These are phyloP conservation scores for Dactylellina drechsleri DNA, from an alignment of 2,329 filamentous ascomycete species.

Conservation along the genomic window DNA sequence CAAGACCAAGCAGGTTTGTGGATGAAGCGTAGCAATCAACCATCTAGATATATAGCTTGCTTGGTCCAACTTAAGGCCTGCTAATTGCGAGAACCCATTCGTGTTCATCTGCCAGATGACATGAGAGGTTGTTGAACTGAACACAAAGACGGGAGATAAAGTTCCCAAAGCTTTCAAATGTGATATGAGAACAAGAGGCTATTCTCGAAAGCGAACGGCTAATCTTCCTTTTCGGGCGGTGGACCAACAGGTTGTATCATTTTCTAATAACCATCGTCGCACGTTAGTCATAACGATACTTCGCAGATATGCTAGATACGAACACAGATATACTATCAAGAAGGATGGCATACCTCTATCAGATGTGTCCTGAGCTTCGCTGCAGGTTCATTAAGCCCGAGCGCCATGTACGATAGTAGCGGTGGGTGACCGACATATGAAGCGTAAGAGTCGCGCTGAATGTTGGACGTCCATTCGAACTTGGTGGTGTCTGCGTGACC, in stretches of 20 bases:
- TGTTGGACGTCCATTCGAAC: constrained; percentile 96
- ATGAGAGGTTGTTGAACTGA: too few relatives aligned
- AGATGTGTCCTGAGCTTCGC: constrained; percentile 82
- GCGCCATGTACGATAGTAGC: constrained; percentile 84
- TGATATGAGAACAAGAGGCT: too few relatives aligned
- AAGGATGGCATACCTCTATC: constrained; percentile 70
- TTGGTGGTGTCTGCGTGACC: constrained; percentile 96
- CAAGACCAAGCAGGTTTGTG: too few relatives aligned
- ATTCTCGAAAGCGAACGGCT: constrained; percentile 18
- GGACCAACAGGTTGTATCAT: constrained; percentile 75
- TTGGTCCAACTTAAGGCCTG: too few relatives aligned
- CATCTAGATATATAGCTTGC: too few relatives aligned
- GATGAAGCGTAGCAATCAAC: too few relatives aligned
- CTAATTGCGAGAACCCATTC: too few relatives aligned
- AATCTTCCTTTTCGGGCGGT: constrained; percentile 70
- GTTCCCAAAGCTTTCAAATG: too few relatives aligned
- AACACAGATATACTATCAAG: neutral
- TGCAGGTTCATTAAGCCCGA: constrained; percentile 85
- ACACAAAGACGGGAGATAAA: too few relatives aligned
- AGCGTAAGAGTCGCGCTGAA: constrained; percentile 90
- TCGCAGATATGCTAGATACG: neutral
- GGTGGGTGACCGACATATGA: constrained; percentile 90
- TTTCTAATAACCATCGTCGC: constrained; percentile 66
- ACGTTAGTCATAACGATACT: constrained; percentile 18
- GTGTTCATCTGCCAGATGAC: too few relatives aligned